phyloP scores from a whole-genome alignment of 345 rosid genomes.

The Aquilaria yunnanensis region DNA sequence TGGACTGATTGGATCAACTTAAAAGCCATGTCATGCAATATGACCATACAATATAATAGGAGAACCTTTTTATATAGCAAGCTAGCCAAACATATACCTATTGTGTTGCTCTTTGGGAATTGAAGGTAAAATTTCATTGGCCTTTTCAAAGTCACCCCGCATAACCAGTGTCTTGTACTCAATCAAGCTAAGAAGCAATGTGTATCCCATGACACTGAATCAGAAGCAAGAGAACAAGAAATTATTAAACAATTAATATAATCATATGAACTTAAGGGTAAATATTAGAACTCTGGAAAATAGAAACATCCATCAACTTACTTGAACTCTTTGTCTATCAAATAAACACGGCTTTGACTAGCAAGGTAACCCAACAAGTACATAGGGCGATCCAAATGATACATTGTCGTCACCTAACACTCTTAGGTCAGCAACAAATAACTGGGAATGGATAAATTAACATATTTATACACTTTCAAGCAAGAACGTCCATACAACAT shows the following conservation, averaged over 20 bases:
- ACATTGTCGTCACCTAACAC: slow-evolving; percentile 92
- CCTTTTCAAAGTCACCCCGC: slow-evolving; percentile 88
- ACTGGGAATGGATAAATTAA: neutral
- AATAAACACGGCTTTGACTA: slow-evolving; percentile 91
- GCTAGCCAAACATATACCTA: slow-evolving; percentile 37
- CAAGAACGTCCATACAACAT: slow-evolving; percentile 16
- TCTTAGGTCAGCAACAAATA: slow-evolving; percentile 1
- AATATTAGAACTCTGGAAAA: slow-evolving; percentile 8
- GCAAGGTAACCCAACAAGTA: slow-evolving; percentile 98
- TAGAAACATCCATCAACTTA: slow-evolving; percentile 28
- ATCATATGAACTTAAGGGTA: slow-evolving; percentile 12
- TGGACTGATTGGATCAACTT: no score
- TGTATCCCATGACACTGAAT: slow-evolving; percentile 79
- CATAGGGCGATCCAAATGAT: slow-evolving; percentile 99
- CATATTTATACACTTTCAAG: slow-evolving; percentile 1
- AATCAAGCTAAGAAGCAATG: slow-evolving; percentile 78
- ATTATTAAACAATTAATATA: slow-evolving; percentile 7
- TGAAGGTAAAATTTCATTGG: slow-evolving; percentile 72
- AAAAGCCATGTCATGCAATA: no score
- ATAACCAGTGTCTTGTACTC: slow-evolving; percentile 95
- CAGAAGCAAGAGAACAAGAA: neutral
- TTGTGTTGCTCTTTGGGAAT: slow-evolving; percentile 85
- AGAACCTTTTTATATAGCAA: neutral
- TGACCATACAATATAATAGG: neutral
- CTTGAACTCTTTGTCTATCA: slow-evolving; percentile 99